Base-by-base conservation (phyloP, 1,139 yeast species). In the Kluyveromyces marxianus region DNA sequence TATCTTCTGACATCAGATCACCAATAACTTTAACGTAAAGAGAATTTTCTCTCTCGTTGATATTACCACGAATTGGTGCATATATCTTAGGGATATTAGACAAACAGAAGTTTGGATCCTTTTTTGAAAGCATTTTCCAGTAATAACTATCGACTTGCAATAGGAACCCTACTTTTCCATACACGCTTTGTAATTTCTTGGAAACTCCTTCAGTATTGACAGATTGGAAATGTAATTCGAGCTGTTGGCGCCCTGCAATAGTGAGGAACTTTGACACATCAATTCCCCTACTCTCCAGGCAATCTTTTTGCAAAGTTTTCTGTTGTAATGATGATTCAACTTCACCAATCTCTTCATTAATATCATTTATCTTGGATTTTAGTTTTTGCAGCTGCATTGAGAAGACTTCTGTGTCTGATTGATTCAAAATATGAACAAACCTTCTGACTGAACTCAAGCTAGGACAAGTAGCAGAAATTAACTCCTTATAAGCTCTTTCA, bases 91-190 rank as follows among this genome's bases (percentile, higher is more conserved):
- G 59, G 2, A 60, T 47, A 45, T 57, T 59, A 14, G 54, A 54
- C 36, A 53, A 52, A 24, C 57, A 57, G 48, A 59, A 61, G 3
- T 49, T 51, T 10, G 57, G 59, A 30, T 60, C 56, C 29, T 53
- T 50, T 8, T 48, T 42, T 48, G 81, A 75, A 36, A 88, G 64
- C 30, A 81, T 69, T 1, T 81, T 74, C 58, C 92, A 74, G 59
- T 92, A 92, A 1, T 65, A 65, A 0, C 96, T 89, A 58, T 86
- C 88, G 0, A 96, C 86, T 61, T 94, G 98, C 36, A 94, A 66
- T 39, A 90, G 69, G 57, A 83, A 92, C 56, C 92, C 83, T 47
- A 92, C 63, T 6, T 86, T 83, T 56, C 85, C 96, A 63, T 84
- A 86, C 1, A 79, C 44, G 4, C 58, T 56, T 43, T 50, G 54